phyloP scores from a whole-genome alignment of 2,329 filamentous ascomycete species.

The Ustilaginoidea virens region DNA sequence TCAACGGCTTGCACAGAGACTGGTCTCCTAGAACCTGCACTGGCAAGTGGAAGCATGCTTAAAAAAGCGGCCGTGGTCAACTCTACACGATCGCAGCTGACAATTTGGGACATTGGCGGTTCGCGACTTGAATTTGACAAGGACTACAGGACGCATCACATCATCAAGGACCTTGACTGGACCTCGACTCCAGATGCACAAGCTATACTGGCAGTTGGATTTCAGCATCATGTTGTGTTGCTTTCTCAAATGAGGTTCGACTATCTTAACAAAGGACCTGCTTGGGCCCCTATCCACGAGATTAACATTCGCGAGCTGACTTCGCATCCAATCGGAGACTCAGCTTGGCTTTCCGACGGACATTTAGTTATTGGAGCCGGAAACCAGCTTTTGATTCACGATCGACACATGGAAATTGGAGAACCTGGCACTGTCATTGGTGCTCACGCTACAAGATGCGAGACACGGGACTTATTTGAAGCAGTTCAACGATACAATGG shows the following conservation, averaged over 20 bases:
- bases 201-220: slow-evolving; percentile 82
- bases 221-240: slow-evolving; percentile 69
- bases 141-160: slow-evolving; percentile 55
- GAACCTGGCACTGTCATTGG: slow-evolving; percentile 41
- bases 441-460: slow-evolving; percentile 31
- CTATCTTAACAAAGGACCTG: slow-evolving; percentile 76
- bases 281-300: slow-evolving; percentile 74
- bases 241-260: slow-evolving; percentile 83
- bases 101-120: slow-evolving; percentile 81
- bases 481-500: slow-evolving; percentile 75
- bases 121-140: slow-evolving; percentile 70
- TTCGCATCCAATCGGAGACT: slow-evolving; percentile 83
- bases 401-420: slow-evolving; percentile 53
- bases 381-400: slow-evolving; percentile 79
- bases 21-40: slow-evolving; percentile 51
- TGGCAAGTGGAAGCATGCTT: slow-evolving; percentile 74
- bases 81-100: slow-evolving; percentile 54
- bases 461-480: slow-evolving; percentile 58
- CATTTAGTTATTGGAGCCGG: slow-evolving; percentile 78
- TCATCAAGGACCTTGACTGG: slow-evolving; percentile 82
- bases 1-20: slow-evolving; percentile 72
- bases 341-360: slow-evolving; percentile 76
- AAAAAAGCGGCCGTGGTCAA: slow-evolving; percentile 79
- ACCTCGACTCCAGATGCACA: slow-evolving; percentile 81
- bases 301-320: slow-evolving; percentile 70